phyloP scores from a whole-genome alignment of 164 flowering plant species.

The Aristolochia contorta region DNA sequence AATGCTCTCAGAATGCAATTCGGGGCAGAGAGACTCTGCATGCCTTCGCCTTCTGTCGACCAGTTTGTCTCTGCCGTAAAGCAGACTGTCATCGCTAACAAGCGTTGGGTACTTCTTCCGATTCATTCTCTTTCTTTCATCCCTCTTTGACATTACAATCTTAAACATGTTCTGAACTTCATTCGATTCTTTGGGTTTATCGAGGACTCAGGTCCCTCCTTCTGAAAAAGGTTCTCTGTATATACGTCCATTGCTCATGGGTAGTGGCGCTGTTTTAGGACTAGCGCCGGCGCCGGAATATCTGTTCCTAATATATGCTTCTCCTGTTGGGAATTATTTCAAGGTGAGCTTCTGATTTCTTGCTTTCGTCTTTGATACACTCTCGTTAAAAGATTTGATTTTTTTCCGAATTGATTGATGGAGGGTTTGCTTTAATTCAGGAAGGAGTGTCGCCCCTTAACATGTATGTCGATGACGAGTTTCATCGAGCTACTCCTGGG shows the following conservation, averaged over 20 bases:
- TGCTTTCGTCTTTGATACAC: background rate
- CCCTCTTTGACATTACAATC: background rate
- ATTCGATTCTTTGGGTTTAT: background rate
- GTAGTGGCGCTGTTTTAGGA: conserved; percentile 74
- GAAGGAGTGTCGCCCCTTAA: conserved; percentile 64
- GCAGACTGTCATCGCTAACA: conserved; percentile 60
- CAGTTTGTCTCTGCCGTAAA: conserved; percentile 80
- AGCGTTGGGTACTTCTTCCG: conserved; percentile 51
- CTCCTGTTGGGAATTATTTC: conserved; percentile 89
- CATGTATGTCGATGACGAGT: conserved; percentile 59
- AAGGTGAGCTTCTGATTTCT: conserved; percentile 31
- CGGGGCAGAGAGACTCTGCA: conserved; percentile 89
- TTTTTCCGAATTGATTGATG: background rate
- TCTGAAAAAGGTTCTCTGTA: conserved; percentile 84
- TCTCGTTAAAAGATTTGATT: background rate
- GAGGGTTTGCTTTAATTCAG: conserved; percentile 22
- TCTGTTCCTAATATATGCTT: conserved; percentile 70
- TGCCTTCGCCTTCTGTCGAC: conserved; percentile 73
- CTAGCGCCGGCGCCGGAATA: conserved; percentile 78
- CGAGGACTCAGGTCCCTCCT: conserved; percentile 63
- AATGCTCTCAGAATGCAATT: conserved; percentile 65
- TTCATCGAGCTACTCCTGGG: conserved; percentile 69
- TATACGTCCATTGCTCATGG: conserved; percentile 75
- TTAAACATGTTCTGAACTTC: background rate
- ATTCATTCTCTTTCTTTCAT: background rate